Base-by-base conservation (phyloP, 2,329 filamentous ascomycete genomes). In the Chalaropsis ovoidea region DNA sequence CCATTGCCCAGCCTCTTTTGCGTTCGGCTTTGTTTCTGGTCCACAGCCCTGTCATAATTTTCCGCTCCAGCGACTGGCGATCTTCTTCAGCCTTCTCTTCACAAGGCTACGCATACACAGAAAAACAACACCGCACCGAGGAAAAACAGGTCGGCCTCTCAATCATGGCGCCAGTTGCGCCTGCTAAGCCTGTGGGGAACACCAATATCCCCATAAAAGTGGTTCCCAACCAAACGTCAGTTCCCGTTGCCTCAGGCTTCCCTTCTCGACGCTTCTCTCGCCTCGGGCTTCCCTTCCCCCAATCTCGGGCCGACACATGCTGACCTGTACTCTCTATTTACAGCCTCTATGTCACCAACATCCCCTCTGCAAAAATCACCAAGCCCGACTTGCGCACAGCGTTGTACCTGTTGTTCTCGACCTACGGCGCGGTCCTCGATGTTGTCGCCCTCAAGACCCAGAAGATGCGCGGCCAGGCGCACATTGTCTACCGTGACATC, bases 401-500 rank as follows among this genome's bases (percentile, higher is more conserved):
- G 4, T 82, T 99, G 39, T 99, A 99, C 77, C 89, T 91, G 75
- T 82, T 97, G 13, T 97, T 97, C 75, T 90, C 91, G 11, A 95
- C 91, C 15, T 95, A 96, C 74, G 94, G 94, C 49, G 86, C 90
- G 0, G 88, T 99, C 17, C 83, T 99, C 67, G 94, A 99, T 74
- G 84, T 99, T 22, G 88, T 96, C 61, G 89, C 90, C 39, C 80
- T 96, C 71, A 95, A 91, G 78, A 95, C 90, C 0, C 81, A 81
- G 74, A 90, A 90, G 77, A 96, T 97, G 92, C 87, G 94, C 62
- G 94, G 94, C 2, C 94, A 99, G 76, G 94, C 94, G 68, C 94
- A 97, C 72, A 80, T 99, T 68, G 88, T 94, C 15, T 97, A 91
- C 74, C 84, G 89, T 67, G 93, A 99, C 74, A 80, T 93, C 42